Evolutionary conservation across 805 yeast species (phyloP).

Genomic region (Candida tammaniensis): DNA sequence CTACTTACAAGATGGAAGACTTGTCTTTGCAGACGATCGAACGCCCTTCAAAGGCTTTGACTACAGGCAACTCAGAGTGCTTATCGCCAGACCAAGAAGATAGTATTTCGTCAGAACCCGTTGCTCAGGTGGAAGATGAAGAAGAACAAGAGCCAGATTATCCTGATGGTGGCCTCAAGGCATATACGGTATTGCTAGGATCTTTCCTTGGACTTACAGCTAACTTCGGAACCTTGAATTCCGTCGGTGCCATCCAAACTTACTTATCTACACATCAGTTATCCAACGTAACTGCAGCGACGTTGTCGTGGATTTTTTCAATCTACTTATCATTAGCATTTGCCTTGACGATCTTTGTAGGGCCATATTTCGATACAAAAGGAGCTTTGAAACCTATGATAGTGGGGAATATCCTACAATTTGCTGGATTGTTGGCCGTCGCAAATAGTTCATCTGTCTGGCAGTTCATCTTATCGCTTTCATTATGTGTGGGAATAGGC

Average conservation of each 20-base stretch:
- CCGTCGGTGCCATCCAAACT: slow-evolving; percentile 40
- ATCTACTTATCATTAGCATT: slow-evolving; percentile 32
- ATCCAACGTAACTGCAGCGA: slow-evolving; percentile 22
- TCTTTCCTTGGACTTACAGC: slow-evolving; percentile 25
- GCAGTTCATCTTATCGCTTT: slow-evolving; percentile 56
- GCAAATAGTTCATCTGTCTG: slow-evolving; percentile 50
- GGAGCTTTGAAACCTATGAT: slow-evolving; percentile 52
- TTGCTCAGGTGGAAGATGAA: background rate
- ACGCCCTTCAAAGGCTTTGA: too few species aligned
- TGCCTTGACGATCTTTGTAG: slow-evolving; percentile 38
- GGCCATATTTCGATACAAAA: slow-evolving; percentile 59
- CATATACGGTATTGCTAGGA: slow-evolving; percentile 22
- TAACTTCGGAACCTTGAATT: slow-evolving; percentile 29
- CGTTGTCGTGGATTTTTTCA: slow-evolving; percentile 41
- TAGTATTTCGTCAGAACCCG: too few species aligned
- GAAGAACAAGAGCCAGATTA: slow-evolving; percentile 3
- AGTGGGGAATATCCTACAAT: slow-evolving; percentile 40
- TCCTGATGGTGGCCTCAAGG: slow-evolving; percentile 27
- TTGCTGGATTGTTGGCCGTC: slow-evolving; percentile 52
- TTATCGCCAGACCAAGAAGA: too few species aligned
- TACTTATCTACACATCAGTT: slow-evolving; percentile 37
- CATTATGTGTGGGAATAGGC: slow-evolving; percentile 51
- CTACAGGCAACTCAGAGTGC: too few species aligned
- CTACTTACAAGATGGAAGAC: too few species aligned
- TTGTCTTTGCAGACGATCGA: too few species aligned